Conservation (phyloP, 495 filamentous ascomycete genomes). For the Xylaria bambusicola region DNA sequence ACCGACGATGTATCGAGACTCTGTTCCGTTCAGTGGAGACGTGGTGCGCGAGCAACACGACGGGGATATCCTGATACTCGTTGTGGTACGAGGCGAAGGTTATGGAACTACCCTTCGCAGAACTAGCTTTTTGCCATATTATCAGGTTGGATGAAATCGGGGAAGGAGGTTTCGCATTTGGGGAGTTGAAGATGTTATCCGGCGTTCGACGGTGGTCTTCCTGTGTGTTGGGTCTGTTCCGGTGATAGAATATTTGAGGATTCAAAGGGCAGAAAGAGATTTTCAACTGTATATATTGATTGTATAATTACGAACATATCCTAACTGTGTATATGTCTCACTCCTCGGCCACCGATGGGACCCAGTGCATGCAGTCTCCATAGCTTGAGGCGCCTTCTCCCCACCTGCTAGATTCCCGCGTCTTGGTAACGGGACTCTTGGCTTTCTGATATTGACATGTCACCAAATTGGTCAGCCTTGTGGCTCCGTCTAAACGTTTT, state of each 20-base stretch:
- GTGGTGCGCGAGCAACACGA: constrained; percentile 5
- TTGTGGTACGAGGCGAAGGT: constrained; percentile 1
- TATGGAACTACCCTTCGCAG: background rate
- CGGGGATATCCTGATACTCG: background rate
- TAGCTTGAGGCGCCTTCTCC: background rate
- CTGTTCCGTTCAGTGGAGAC: background rate
- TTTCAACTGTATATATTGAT: constrained; percentile 17
- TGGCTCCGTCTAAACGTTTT: background rate
- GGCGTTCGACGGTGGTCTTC: constrained; percentile 15
- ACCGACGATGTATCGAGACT: background rate
- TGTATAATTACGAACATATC: constrained; percentile 9
- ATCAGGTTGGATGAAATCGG: background rate
- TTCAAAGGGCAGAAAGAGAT: background rate
- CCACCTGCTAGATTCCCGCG: background rate
- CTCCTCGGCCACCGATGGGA: background rate
- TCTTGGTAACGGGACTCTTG: background rate
- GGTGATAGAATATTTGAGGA: background rate
- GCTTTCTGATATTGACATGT: background rate
- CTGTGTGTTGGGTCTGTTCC: constrained; percentile 3
- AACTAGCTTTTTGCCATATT: constrained; percentile 8
- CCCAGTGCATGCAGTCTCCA: background rate
- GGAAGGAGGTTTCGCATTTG: background rate
- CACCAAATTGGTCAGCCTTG: background rate
- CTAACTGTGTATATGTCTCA: constrained; percentile 11
- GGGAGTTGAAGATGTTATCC: constrained; percentile 12